These are phyloP conservation scores for Clausena lansium DNA, from an alignment of 345 rosid genomes.

Conservation along the genomic window DNA sequence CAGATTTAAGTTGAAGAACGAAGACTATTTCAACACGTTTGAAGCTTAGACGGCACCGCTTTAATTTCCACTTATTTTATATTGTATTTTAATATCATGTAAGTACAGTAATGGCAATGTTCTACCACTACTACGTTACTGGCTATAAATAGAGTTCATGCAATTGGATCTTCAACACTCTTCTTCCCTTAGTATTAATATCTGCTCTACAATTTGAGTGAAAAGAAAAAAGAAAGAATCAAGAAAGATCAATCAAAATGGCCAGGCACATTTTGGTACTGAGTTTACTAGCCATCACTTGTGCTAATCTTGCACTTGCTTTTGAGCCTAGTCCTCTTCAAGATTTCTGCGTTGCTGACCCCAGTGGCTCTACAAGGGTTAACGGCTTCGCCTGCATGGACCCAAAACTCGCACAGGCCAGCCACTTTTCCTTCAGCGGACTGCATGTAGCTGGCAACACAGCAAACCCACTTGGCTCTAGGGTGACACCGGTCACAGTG, in stretches of 20 bases:
- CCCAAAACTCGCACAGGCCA: not conserved
- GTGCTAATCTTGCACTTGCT: not conserved
- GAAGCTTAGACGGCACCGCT: not conserved
- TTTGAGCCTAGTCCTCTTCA: not conserved
- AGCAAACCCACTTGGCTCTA: conserved; percentile 7
- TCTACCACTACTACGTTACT: not conserved
- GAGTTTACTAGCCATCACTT: not conserved
- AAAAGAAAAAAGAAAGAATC: not conserved
- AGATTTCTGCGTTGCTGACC: not conserved
- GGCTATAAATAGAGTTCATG: not conserved
- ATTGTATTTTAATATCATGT: not conserved
- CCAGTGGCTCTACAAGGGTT: not conserved
- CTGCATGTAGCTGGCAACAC: conserved; percentile 13
- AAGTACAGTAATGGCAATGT: not conserved
- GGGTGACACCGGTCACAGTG: conserved; percentile 3
- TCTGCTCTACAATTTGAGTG: not conserved
- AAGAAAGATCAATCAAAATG: not conserved
- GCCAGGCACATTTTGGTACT: not conserved
- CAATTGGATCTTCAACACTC: not conserved
- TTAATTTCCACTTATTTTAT: not conserved
- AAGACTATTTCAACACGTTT: conserved; percentile 1
- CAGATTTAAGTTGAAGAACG: not conserved
- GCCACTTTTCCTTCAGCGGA: not conserved
- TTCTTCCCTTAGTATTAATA: not conserved
- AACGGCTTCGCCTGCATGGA: not conserved